Base-by-base conservation (phyloP, 225 moss, liverwort and hornwort genomes). In the Pseudisothecium myosuroides region DNA sequence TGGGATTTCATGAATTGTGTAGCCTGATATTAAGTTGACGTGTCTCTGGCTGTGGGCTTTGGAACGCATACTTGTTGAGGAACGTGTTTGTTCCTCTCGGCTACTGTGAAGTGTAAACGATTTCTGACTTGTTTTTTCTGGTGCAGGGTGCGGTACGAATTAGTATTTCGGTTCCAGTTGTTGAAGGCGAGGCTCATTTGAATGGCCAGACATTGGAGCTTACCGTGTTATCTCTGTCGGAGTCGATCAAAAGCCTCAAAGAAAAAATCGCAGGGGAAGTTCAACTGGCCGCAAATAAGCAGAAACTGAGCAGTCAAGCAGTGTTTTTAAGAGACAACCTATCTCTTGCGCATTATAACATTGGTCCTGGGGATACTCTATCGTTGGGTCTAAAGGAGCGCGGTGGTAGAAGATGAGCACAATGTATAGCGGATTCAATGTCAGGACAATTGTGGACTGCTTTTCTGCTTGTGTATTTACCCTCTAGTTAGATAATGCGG, bases 171-270 rank as follows among this genome's bases (percentile, higher is more conserved):
- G 95, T 99, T 87, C 99, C 99, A 65, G 87, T 87, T 85, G 90
- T 99, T 58, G 99, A 99, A 92, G 99, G 99, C 81, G 99, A 99
- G 92, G 94, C 93, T 64, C 96, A 96, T 86, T 89, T 99, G 87
- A 96, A 95, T 36, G 99, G 99, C 90, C 99, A 99, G 91, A 94
- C 93, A 80, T 91, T 99, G 95, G 99, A 99, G 94, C 95, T 99
- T 73, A 97, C 93, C 41, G 95, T 96, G 59, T 90, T 95, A 65
- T 94, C 96, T 85, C 92, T 99, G 50, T 92, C 97, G 82, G 99
- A 99, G 76, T 81, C 94, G 50, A 95, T 99, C 55, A 91, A 93
- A 82, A 99, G 94, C 89, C 94, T 99, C 47, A 99, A 99, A 92
- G 99, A 99, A 80, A 99, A 94, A 90, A 96, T 99, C 66, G 97